phyloP scores from a whole-genome alignment of 2,329 filamentous ascomycete genomes.

The Cercospora brassicicola region DNA sequence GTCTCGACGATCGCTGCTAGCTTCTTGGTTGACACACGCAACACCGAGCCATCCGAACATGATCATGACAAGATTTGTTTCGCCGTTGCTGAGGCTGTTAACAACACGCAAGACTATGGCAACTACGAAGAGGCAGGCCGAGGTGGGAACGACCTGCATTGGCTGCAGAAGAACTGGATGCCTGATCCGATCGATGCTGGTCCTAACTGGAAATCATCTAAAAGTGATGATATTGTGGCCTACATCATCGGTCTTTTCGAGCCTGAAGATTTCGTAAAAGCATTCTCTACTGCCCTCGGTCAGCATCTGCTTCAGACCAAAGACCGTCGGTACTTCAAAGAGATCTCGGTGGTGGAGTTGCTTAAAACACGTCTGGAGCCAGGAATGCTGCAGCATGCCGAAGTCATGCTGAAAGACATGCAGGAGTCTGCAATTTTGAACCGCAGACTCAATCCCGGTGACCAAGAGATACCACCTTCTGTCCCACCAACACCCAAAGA shows the following conservation, averaged over 20 bases:
- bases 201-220: slow-evolving; percentile 82
- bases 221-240: slow-evolving; percentile 85
- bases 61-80: slow-evolving; percentile 55
- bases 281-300: slow-evolving; percentile 85
- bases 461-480: slow-evolving; percentile 23
- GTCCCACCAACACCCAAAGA: slow-evolving; percentile 34
- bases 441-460: slow-evolving; percentile 34
- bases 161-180: slow-evolving; percentile 89
- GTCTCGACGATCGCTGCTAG: slow-evolving; percentile 75
- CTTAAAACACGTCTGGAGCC: slow-evolving; percentile 89
- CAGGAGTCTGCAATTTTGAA: slow-evolving; percentile 72
- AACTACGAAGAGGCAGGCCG: slow-evolving; percentile 58
- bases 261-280: slow-evolving; percentile 90
- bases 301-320: slow-evolving; percentile 71
- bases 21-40: slow-evolving; percentile 60
- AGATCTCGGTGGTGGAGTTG: slow-evolving; percentile 77
- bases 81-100: slow-evolving; percentile 67
- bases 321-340: slow-evolving; percentile 68
- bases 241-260: slow-evolving; percentile 87
- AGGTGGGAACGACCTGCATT: slow-evolving; percentile 53
- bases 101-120: slow-evolving; percentile 57
- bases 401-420: slow-evolving; percentile 96
- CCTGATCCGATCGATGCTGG: slow-evolving; percentile 92
- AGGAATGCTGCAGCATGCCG: slow-evolving; percentile 80
- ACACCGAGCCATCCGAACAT: not conserved